phyloP scores from a whole-genome alignment of 2,329 filamentous ascomycete genomes.

The Diaporthe velutina region DNA sequence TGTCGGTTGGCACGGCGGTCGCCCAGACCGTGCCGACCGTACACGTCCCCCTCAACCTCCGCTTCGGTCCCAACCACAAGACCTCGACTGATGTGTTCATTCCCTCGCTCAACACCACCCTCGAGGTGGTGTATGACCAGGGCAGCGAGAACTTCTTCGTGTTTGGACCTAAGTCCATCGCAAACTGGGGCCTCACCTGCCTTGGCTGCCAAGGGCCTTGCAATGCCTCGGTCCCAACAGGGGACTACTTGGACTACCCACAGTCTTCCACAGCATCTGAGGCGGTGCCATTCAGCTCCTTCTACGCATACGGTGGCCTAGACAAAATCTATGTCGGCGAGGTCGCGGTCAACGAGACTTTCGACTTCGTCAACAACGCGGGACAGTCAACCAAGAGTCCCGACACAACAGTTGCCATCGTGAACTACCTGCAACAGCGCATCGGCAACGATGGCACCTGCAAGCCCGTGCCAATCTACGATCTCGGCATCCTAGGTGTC shows the following conservation, averaged over 20 bases:
- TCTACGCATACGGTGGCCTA: slow-evolving; percentile 41
- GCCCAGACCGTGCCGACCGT: slow-evolving; percentile 35
- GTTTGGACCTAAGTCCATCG: slow-evolving; percentile 39
- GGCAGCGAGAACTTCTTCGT: slow-evolving; percentile 45
- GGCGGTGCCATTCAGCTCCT: slow-evolving; percentile 24
- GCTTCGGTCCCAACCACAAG: slow-evolving; percentile 38
- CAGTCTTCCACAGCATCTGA: slow-evolving; percentile 36
- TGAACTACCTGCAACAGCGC: slow-evolving; percentile 43
- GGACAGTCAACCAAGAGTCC: slow-evolving; percentile 36
- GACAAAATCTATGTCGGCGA: slow-evolving; percentile 41
- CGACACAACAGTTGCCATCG: slow-evolving; percentile 46
- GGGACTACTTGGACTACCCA: slow-evolving; percentile 29
- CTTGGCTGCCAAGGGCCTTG: slow-evolving; percentile 36
- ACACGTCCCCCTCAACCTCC: slow-evolving; percentile 34
- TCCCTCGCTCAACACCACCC: slow-evolving; percentile 41
- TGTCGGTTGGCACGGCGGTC: slow-evolving; percentile 13
- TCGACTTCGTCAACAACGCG: slow-evolving; percentile 42
- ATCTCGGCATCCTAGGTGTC: slow-evolving; percentile 49
- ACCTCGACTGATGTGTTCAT: slow-evolving; percentile 43
- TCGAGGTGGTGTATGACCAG: slow-evolving; percentile 45
- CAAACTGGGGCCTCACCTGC: slow-evolving; percentile 39
- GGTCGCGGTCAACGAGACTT: slow-evolving; percentile 43
- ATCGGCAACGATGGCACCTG: slow-evolving; percentile 41
- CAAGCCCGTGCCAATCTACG: slow-evolving; percentile 42
- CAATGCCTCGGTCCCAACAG: slow-evolving; percentile 33